Conservation (phyloP, 352 stramenopile species). For the Globisporangium yorkense region DNA sequence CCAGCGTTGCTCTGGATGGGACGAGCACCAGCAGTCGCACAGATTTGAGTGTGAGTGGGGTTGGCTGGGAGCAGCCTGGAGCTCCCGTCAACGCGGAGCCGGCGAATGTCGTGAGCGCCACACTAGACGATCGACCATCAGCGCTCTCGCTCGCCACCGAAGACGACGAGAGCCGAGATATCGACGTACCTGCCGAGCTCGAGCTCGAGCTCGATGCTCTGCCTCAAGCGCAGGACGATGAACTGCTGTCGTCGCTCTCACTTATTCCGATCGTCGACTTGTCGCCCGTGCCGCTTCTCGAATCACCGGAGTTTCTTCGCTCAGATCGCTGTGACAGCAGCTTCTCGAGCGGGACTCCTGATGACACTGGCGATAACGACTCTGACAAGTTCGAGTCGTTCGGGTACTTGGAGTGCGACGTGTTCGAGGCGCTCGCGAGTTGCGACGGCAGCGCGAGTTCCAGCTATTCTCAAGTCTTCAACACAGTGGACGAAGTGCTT, state of each 20-base stretch:
- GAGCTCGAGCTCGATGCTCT: background rate
- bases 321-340: slow-evolving; percentile 4
- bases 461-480: background rate
- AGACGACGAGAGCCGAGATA: background rate
- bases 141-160: background rate
- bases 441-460: background rate
- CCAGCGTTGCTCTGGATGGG: too few relatives aligned
- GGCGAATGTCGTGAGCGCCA: background rate
- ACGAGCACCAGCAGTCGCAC: background rate
- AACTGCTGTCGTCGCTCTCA: background rate
- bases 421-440: slow-evolving; percentile 10
- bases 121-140: background rate
- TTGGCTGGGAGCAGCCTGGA: background rate
- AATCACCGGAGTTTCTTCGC: slow-evolving; percentile 4
- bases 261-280: slow-evolving; percentile 2
- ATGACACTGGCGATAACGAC: background rate
- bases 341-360: background rate
- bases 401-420: slow-evolving; percentile 23
- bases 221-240: background rate
- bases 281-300: slow-evolving; percentile 12
- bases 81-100: background rate
- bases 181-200: background rate
- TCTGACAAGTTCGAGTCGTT: slow-evolving; percentile 33
- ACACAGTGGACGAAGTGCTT: background rate
- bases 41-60: background rate